Evolutionary conservation across 805 yeast genomes (phyloP), one percentile per base, ranked within the genome.

Genomic region (Candida qinlingensis): DNA sequence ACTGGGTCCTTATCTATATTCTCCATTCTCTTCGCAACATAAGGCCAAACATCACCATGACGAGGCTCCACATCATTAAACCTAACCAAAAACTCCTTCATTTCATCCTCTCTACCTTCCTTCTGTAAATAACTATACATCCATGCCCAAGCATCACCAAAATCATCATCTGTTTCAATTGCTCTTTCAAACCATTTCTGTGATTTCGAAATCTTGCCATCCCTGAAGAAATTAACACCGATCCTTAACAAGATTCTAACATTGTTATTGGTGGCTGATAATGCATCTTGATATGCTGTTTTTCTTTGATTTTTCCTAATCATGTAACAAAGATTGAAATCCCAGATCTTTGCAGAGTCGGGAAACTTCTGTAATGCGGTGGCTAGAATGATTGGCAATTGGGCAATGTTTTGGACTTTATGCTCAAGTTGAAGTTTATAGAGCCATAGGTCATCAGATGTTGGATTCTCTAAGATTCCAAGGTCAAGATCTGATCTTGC

Each of bases 91-190:
- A 82, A 58, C 5, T 61, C 57, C n/a, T 65, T 40, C 11, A 76
- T 81, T 2, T 62, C 67, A 5, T 57, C 49, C 4, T 47, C 45
- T 10, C 40, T 60, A 5, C 63, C 55, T 43, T 66, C 68, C 51
- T 72, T 75, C 25, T 54, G 44, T 40, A 71, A 48, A 52, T 75
- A 79, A 29, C 72, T 70, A 55, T 77, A 79, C 43, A 72, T 59
- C 84, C 89, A 83, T 1, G 80, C 77, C 85, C 95, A 89, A 3
- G 75, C 65, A 64, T 91, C 97, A 4, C 96, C 97, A 59, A 71
- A 77, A n/a, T 66, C 69, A 1, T 69, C 63, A 48, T 82, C 80
- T 3, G 72, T 69, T n/a, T 67, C 70, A 9, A 83, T 61, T 0
- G 94, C 86, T 46, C 85, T 71, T 42, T 83, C 84, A 48, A 89